A percentile compares a stretch with the other conserved stretches of the same genome.
These are phyloP conservation scores for Amanita muscaria DNA, from an alignment of 768 basidiomycete species.

Conservation along the genomic window DNA sequence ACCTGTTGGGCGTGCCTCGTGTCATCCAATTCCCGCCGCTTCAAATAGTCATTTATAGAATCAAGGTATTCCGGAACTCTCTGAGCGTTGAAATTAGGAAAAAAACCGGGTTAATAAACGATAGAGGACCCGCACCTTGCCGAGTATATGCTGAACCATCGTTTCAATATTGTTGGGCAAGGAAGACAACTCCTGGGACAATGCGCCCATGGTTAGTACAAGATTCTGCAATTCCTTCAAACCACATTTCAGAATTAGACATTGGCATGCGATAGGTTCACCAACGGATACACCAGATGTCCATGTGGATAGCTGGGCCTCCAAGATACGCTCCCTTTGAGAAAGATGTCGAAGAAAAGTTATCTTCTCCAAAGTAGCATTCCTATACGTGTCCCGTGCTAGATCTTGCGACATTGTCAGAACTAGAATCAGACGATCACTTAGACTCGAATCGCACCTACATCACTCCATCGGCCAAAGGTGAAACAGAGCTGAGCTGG, in stretches of 20 bases:
- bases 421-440: neutral
- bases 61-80: too few species aligned
- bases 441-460: constrained; percentile 35
- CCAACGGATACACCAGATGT: constrained; percentile 19
- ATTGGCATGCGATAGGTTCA: neutral
- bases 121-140: neutral
- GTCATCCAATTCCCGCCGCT: too few species aligned
- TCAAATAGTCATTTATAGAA: too few species aligned
- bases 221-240: constrained; percentile 23
- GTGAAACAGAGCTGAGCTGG: constrained; percentile 71
- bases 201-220: constrained; percentile 8
- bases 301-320: constrained; percentile 22
- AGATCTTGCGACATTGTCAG: constrained; percentile 31
- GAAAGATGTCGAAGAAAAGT: constrained; percentile 37
- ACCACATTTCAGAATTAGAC: constrained; percentile 8
- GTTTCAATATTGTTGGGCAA: constrained; percentile 11
- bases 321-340: constrained; percentile 32
- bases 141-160: constrained; percentile 9
- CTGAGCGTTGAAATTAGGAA: too few species aligned
- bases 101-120: neutral
- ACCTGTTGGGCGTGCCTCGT: too few species aligned
- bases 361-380: constrained; percentile 52
- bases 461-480: constrained; percentile 66
- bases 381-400: constrained; percentile 59
- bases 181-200: constrained; percentile 8